Evolutionary conservation across 1,284 basidiomycete species (phyloP), one percentile per base, ranked within the genome.

Genomic region (Thelephora terrestris): DNA sequence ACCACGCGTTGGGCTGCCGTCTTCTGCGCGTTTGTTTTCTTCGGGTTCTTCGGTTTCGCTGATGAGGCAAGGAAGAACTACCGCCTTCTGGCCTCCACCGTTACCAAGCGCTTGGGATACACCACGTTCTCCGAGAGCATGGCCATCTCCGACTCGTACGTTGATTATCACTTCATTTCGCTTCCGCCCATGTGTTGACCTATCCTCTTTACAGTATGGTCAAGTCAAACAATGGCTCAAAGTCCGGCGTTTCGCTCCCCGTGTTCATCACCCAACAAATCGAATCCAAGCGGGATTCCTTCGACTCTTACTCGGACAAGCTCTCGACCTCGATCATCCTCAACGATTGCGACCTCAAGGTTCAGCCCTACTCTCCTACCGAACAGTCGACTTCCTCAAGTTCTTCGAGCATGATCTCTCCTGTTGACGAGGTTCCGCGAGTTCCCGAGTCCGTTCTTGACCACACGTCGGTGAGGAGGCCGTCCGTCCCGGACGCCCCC

Each of bases 31-130:
- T 39, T 63, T 44, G 21, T 81, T 36, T 85, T 85, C 68, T 82
- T 85, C 59, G 64, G 57, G 2, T 79, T 81, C 65, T 83, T 85
- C 56, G 81, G 83, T 0, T 75, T 84, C 40, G 79, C 79, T 0
- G 75, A 78, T 47, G 83, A 86, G 65, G 79, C 80, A 34, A 67
- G 65, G 53, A 76, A 64, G 55, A 71, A 78, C 53, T 85, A 84
- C 60, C 65, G 69, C 25, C 61, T 64, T 17, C 71, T 69, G 6
- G 67, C 70, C 47, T 48, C 51, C 4, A 68, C 70, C 10, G 65
- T 79, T 45, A 64, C 72, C 53, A 73, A 74, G 61, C 69, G 68
- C 42, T 62, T 73, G 17, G 51, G 51, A n/a, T 39, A 36, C 21
- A 47, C 48, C 20, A 32, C 37, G 4, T 51, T 53, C 35, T 48